Base-by-base conservation (phyloP, 2,329 filamentous ascomycete genomes). In the Fusarium piperis region DNA sequence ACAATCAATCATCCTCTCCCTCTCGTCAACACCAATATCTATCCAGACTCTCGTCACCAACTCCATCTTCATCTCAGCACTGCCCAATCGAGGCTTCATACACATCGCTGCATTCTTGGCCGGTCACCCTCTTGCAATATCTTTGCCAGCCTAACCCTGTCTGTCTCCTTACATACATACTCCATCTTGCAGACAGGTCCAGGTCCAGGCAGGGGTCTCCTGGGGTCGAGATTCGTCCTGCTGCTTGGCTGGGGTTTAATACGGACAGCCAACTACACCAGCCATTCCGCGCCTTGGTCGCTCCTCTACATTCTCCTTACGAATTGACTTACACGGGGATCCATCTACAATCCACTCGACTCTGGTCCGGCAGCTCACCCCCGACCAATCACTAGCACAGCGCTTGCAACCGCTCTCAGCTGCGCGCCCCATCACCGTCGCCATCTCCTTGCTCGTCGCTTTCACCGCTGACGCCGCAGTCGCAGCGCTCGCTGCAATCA, bases 331-430 rank as follows among this genome's bases (percentile, higher is more conserved):
- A 72, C 66, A 72, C 66, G 28, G 36, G 44, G 65, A 53, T 67
- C 70, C 70, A 72, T 70, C 48, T 48, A 68, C 59, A 70, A 61
- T 61, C 70, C 66, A 73, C 70, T 64, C 57, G 20, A 67, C 23
- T 26, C 53, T 55, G 33, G 51, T 26, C 62, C 30, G 33, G 44
- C 32, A 62, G 20, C 48, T 67, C 41, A 18, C 26, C 39, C 44
- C 62, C 57, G 5, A 41, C 70, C 67, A 72, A 72, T 73, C 70
- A 71, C 33, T 53, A 48, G 59, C 48, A 36, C 20, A 41, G 13
- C 48, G 23, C 39, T 52, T 67, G 44, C 58, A 59, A 55, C 44
- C 41, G 58, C 26, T 60, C 48, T 46, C 53, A 58, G 52, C 59
- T 55, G 55, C 55, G 46, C 41, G 70, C 44, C 66, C 70, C 56